These are phyloP conservation scores for Fusarium austroafricanum DNA, from an alignment of 2,329 filamentous ascomycete genomes.

Conservation along the genomic window DNA sequence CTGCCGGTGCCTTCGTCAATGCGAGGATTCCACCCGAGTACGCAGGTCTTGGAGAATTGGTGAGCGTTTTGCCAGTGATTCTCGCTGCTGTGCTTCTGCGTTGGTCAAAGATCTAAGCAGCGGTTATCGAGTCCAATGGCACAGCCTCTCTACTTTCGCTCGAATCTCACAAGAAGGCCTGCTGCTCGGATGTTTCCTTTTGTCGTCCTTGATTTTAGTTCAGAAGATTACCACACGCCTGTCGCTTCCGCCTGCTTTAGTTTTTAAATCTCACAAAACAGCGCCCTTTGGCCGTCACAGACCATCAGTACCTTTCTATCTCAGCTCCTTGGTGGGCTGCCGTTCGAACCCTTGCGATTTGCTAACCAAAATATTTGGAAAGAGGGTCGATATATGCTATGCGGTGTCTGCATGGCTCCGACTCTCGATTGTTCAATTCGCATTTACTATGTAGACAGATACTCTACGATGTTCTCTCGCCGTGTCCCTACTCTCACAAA, in stretches of 20 bases:
- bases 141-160: constrained; percentile 3
- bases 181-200: neutral
- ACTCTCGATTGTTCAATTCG: neutral
- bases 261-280: neutral
- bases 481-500: too few relatives aligned
- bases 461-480: neutral
- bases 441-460: neutral
- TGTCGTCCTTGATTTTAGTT: neutral
- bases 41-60: constrained; percentile 77
- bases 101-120: constrained; percentile 41
- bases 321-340: neutral
- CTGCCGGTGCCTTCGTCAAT: constrained; percentile 71
- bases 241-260: constrained; percentile 25
- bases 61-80: constrained; percentile 79
- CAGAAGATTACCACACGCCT: constrained; percentile 18
- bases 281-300: neutral
- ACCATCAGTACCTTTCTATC: constrained; percentile 2
- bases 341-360: neutral
- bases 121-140: neutral
- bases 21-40: constrained; percentile 67
- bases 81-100: constrained; percentile 43
- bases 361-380: neutral
- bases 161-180: neutral
- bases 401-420: neutral
- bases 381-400: neutral